phyloP scores from a whole-genome alignment of 2,329 filamentous ascomycete genomes.

The Verticillium longisporum region DNA sequence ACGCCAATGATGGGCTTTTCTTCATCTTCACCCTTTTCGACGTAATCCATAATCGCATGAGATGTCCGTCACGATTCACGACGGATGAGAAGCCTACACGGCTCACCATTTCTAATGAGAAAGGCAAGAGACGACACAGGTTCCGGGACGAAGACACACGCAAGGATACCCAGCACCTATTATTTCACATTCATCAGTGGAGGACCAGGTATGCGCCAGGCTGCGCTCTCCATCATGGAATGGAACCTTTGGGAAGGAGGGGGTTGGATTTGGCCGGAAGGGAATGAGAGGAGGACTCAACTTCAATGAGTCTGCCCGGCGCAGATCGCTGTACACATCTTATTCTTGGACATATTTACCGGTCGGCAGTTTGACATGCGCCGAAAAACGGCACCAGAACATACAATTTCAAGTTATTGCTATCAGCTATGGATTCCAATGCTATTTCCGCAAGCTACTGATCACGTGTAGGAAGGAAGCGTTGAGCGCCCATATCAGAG shows the following conservation, averaged over 20 bases:
- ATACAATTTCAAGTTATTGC: background rate
- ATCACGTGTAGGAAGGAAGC: too few species aligned
- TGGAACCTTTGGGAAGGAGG: background rate
- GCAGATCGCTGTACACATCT: slow-evolving; percentile 2
- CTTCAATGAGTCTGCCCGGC: background rate
- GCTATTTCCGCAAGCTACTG: too few species aligned
- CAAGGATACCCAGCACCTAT: background rate
- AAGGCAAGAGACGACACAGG: background rate
- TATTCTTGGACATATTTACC: background rate
- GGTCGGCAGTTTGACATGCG: background rate
- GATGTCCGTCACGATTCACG: background rate
- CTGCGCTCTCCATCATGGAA: background rate
- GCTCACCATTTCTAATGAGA: background rate
- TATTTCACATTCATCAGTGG: background rate
- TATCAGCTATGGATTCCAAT: too few species aligned
- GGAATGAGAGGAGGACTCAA: background rate
- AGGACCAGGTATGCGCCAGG: background rate
- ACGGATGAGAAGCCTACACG: background rate
- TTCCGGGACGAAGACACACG: background rate
- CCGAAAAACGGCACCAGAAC: background rate
- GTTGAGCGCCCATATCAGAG: background rate
- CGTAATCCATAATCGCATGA: background rate
- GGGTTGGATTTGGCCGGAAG: background rate
- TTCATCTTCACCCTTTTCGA: background rate
- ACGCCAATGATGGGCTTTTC: slow-evolving; percentile 17